Evolutionary conservation across 495 filamentous ascomycete species (phyloP), one percentile per base, ranked within the genome.

Genomic region (Articulospora tetracladia): DNA sequence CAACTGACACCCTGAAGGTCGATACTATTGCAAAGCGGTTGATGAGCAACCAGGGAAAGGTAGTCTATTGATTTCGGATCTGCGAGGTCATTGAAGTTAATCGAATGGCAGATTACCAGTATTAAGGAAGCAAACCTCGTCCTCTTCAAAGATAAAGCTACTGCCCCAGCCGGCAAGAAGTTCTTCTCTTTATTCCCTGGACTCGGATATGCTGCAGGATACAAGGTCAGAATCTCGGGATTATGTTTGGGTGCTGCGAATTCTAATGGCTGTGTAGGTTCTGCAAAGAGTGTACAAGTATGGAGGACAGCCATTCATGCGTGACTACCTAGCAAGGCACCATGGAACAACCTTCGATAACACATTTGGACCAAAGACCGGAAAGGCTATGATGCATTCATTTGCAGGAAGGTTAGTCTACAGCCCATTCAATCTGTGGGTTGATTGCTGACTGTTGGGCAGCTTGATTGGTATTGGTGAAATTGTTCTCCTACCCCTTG

Each of bases 201-300:
- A 63, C 80, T 99, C 46, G 94, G 94, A 64, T 99, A 98, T 70
- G 94, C 94, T 27, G 94, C 94, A 54, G 92, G 93, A 55, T 99
- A 99, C 78, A 99, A 99, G 84, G 90, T 94, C 64, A 47, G 75
- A 12, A 3, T 2, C 30, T 34, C 1, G 3, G 8, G 13, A 28
- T 19, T 28, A 13, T 30, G 28, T 27, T 28, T 6, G 12, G 11
- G 22, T 32, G 22, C 22, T 53, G n/a, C 25, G 22, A 22, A 23
- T 44, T 19, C 32, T 61, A 23, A 60, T 55, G 23, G 25, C 11
- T 20, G 24, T 44, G 10, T 28, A 90, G 87, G 78, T 94, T 58
- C 83, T 96, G 56, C 94, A 99, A 82, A 82, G 94, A 68, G 86
- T 99, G 69, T 99, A 99, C 81, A 99, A 99, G 76, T 99, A 97